phyloP scores from a whole-genome alignment of 2,329 filamentous ascomycete species.

The Pseudogymnoascus sp. region DNA sequence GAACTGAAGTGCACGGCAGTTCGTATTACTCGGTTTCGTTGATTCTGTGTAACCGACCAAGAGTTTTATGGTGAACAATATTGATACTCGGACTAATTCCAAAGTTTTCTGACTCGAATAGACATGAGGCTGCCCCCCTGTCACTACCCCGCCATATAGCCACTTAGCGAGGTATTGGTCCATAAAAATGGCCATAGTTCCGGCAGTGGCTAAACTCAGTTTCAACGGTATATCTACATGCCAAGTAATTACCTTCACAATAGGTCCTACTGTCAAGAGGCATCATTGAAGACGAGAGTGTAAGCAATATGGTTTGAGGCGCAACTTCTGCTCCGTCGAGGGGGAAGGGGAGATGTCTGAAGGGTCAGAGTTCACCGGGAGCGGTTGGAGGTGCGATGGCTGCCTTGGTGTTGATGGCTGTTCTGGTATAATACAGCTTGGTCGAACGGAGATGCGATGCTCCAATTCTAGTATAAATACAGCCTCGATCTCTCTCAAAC shows the following conservation, averaged over 20 bases:
- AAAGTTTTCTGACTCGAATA: not conserved
- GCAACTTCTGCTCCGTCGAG: not conserved
- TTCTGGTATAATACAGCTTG: no score
- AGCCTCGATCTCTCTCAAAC: not conserved
- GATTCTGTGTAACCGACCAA: not conserved
- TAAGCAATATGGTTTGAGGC: not conserved
- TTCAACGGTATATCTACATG: not conserved
- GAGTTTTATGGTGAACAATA: not conserved
- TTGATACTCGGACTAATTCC: not conserved
- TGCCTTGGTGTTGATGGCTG: no score
- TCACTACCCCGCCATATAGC: not conserved
- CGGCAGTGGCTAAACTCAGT: not conserved
- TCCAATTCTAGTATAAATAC: not conserved
- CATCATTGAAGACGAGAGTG: not conserved
- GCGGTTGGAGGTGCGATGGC: no score
- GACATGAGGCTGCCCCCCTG: not conserved
- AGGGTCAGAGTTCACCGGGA: no score
- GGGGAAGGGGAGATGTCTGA: no score
- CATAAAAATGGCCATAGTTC: not conserved
- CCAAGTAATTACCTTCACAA: not conserved
- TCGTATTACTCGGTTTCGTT: not conserved
- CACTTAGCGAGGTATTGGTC: not conserved
- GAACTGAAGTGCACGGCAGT: not conserved
- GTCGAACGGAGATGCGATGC: no score
- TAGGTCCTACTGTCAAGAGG: not conserved